Evolutionary conservation across 2,329 filamentous ascomycete genomes (phyloP).

Genomic region (Fonsecaea monophora): DNA sequence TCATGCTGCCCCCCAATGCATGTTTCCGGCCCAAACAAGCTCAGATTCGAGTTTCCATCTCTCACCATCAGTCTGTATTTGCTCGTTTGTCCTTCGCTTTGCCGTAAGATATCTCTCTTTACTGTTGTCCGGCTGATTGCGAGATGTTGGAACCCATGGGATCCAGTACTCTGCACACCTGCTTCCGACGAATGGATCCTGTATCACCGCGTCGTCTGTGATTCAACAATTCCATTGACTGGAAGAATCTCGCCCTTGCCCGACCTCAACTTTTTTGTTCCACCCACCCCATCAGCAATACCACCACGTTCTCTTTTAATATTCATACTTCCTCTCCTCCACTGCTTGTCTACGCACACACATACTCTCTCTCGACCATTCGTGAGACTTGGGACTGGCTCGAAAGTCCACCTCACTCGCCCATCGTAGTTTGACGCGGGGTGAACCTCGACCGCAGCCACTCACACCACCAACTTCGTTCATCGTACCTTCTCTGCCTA

Average conservation of each 20-base stretch:
- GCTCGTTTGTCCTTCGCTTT: slow-evolving; percentile 4
- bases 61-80: slow-evolving; percentile 1
- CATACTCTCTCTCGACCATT: not conserved
- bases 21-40: slow-evolving; percentile 4
- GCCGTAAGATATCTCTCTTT: not conserved
- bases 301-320: not conserved
- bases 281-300: slow-evolving; percentile 1
- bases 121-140: not conserved
- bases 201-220: slow-evolving; percentile 10
- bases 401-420: not conserved
- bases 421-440: not conserved
- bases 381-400: not conserved
- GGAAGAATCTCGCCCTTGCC: slow-evolving; percentile 11
- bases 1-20: slow-evolving; percentile 15
- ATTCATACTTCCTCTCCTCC: not conserved
- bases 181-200: slow-evolving; percentile 1
- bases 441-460: not conserved
- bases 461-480: not conserved
- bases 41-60: not conserved
- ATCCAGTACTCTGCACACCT: slow-evolving; percentile 8
- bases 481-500: not conserved
- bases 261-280: slow-evolving; percentile 6
- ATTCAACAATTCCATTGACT: slow-evolving; percentile 1
- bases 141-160: slow-evolving; percentile 12
- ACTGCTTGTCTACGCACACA: not conserved